Conservation (phyloP, 176 grass and related monocot species). For the Poa annua region DNA sequence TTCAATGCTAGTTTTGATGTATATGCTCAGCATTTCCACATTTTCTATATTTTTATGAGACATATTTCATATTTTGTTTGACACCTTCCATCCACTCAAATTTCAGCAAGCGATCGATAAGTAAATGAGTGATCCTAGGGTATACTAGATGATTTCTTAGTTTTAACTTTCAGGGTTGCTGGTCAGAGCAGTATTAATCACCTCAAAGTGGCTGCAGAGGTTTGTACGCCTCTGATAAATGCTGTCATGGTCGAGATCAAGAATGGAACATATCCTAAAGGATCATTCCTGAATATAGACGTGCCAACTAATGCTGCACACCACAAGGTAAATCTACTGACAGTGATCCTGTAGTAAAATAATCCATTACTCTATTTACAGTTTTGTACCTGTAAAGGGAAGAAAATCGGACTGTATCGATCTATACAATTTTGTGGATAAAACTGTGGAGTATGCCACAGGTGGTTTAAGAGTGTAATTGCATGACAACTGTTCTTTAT, state of each 20-base stretch:
- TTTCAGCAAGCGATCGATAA: neutral
- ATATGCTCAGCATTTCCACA: slow-evolving; percentile 20
- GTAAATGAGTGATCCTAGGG: slow-evolving; percentile 10
- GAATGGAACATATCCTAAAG: slow-evolving; percentile 69
- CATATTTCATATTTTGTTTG: neutral
- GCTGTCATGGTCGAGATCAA: slow-evolving; percentile 58
- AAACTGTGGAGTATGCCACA: neutral
- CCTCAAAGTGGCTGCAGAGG: slow-evolving; percentile 81
- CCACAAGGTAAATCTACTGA: slow-evolving; percentile 63
- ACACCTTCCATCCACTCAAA: slow-evolving; percentile 8
- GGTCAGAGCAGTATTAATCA: slow-evolving; percentile 69
- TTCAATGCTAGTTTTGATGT: neutral
- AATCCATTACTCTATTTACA: slow-evolving; percentile 11
- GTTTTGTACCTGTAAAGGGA: slow-evolving; percentile 49
- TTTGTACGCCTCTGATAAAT: slow-evolving; percentile 84
- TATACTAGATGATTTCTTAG: slow-evolving; percentile 33
- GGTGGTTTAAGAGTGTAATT: slow-evolving; percentile 5
- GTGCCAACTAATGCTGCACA: slow-evolving; percentile 78
- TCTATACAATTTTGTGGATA: slow-evolving; percentile 2
- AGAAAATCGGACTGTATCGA: slow-evolving; percentile 43
- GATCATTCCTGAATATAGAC: slow-evolving; percentile 88
- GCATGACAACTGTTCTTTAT: slow-evolving; percentile 8
- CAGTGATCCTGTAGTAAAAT: slow-evolving; percentile 29
- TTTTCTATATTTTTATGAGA: neutral
- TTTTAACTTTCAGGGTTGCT: slow-evolving; percentile 61